A percentile compares a stretch with the other conserved stretches of the same genome.
These are phyloP conservation scores for Catunica adiposa DNA, from an alignment of 2,329 filamentous ascomycete species.

Conservation along the genomic window DNA sequence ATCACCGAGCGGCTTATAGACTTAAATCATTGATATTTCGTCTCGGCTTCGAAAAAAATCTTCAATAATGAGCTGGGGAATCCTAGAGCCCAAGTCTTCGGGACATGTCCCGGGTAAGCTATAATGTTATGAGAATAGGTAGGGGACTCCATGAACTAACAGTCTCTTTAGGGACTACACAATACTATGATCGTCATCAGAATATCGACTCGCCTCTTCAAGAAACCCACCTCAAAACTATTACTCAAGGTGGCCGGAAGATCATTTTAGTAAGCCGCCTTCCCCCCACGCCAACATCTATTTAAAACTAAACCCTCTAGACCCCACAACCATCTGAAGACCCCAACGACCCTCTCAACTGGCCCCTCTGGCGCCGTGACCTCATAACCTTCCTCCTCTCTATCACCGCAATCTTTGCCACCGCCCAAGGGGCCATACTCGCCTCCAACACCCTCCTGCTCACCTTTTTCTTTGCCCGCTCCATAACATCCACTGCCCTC, in stretches of 20 bases:
- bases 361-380: conserved; percentile 77
- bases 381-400: conserved; percentile 64
- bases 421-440: conserved; percentile 69
- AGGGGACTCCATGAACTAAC: too few relatives aligned
- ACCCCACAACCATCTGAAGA: conserved; percentile 77
- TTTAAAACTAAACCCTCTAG: conserved; percentile 18
- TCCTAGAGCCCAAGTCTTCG: conserved; percentile 50
- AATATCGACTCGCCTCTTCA: conserved; percentile 28
- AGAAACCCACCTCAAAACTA: conserved; percentile 45
- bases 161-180: conserved; percentile 35
- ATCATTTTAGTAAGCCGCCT: conserved; percentile 52
- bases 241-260: conserved; percentile 45
- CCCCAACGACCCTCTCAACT: conserved; percentile 72
- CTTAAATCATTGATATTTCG: neutral
- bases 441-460: conserved; percentile 76
- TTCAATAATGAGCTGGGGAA: conserved; percentile 36
- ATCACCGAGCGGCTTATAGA: neutral
- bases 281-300: neutral
- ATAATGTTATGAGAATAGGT: neutral
- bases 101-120: conserved; percentile 56
- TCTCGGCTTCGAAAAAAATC: too few relatives aligned
- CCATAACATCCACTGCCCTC: conserved; percentile 62
- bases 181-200: conserved; percentile 45
- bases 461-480: conserved; percentile 44
- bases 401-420: conserved; percentile 65